These are phyloP conservation scores for Tilletia indica DNA, from an alignment of 1,284 basidiomycete genomes.

Conservation along the genomic window DNA sequence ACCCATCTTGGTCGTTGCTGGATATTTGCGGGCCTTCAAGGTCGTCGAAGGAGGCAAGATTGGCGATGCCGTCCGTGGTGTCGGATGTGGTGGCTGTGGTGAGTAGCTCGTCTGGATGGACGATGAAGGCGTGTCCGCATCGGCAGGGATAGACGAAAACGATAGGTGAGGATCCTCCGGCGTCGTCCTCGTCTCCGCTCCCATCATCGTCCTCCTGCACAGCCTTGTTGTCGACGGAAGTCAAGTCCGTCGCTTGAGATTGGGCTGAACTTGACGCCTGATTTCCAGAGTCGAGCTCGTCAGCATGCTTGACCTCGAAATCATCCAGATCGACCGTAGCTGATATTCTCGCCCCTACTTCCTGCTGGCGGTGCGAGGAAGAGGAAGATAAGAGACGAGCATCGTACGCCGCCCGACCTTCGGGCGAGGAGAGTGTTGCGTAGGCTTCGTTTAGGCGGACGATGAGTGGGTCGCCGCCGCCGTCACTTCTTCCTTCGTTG, in stretches of 20 bases:
- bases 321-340: conserved; percentile 9
- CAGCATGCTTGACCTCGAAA: conserved; percentile 6
- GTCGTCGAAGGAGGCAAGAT: neutral
- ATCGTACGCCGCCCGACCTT: neutral
- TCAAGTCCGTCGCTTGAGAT: no score
- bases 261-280: neutral
- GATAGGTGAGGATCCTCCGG: neutral
- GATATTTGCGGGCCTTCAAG: neutral
- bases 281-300: neutral
- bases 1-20: neutral
- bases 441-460: conserved; percentile 13
- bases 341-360: conserved; percentile 1
- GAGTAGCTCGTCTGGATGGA: conserved; percentile 11
- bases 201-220: neutral
- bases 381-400: neutral
- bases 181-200: neutral
- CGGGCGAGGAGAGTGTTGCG: conserved; percentile 1
- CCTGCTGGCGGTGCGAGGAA: neutral
- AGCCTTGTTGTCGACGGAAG: neutral
- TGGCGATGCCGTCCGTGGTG: neutral
- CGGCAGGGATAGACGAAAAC: conserved; percentile 8
- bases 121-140: conserved; percentile 5
- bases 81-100: neutral
- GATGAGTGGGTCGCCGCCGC: neutral
- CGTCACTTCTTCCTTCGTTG: neutral